Conservation (phyloP, 768 basidiomycete species). For the Clitopilus hobsonii region DNA sequence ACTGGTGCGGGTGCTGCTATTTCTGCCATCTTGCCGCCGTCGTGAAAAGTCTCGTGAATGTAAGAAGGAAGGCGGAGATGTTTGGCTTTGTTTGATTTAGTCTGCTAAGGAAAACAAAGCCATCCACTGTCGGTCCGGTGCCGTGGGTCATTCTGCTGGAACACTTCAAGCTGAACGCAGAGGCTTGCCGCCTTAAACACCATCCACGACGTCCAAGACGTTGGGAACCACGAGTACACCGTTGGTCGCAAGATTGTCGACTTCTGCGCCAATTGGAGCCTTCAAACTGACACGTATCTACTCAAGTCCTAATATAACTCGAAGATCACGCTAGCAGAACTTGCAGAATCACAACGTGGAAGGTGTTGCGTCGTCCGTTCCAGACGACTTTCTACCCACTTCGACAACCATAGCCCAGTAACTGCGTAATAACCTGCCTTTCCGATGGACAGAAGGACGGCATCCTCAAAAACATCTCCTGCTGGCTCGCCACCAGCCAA, state of each 20-base stretch:
- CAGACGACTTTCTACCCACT: neutral
- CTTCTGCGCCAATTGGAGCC: too few relatives aligned
- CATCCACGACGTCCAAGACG: neutral
- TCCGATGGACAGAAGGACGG: neutral
- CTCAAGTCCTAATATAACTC: neutral
- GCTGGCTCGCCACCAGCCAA: constrained; percentile 18
- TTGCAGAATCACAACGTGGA: neutral
- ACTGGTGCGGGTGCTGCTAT: constrained; percentile 17
- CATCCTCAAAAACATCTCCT: constrained; percentile 8
- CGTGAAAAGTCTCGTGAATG: neutral
- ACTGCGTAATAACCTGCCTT: neutral
- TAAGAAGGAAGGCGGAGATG: constrained; percentile 2
- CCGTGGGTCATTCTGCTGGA: neutral
- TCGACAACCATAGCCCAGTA: neutral
- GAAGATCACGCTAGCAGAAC: neutral
- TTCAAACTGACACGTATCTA: too few relatives aligned
- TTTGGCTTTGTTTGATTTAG: constrained; percentile 10
- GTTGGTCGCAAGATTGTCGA: too few relatives aligned
- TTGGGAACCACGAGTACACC: too few relatives aligned
- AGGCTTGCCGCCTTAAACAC: neutral
- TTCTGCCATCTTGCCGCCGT: constrained; percentile 20
- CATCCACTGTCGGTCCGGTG: neutral
- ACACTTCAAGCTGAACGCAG: neutral
- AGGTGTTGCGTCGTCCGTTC: neutral
- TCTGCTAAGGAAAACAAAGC: neutral